These are phyloP conservation scores for Solanum commersonii DNA, from an alignment of 257 asterid species.

Conservation along the genomic window DNA sequence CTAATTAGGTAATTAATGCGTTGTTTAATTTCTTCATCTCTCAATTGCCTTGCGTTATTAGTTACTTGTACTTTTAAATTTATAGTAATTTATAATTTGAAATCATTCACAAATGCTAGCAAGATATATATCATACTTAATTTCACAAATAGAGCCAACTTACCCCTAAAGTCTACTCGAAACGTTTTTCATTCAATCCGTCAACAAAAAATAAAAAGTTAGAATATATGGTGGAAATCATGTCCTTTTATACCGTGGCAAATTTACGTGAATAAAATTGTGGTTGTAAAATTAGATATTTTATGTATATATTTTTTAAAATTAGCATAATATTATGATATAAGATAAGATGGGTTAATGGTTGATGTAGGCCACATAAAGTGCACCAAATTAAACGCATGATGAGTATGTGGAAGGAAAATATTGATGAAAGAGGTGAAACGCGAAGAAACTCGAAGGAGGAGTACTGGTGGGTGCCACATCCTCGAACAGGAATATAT, in stretches of 20 bases:
- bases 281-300: neutral
- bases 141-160: neutral
- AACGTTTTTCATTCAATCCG: neutral
- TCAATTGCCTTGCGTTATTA: neutral
- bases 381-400: neutral
- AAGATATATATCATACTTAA: neutral
- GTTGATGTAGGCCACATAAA: neutral
- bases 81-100: neutral
- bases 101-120: neutral
- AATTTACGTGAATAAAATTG: neutral
- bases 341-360: neutral
- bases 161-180: neutral
- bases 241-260: neutral
- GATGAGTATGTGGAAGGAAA: neutral
- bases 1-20: neutral
- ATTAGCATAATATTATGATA: no score
- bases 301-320: neutral
- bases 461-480: slow-evolving; percentile 26
- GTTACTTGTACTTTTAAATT: neutral
- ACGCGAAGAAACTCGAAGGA: neutral
- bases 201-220: neutral
- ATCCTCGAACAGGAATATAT: slow-evolving; percentile 42
- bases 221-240: neutral
- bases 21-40: neutral
- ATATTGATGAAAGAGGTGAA: neutral